phyloP scores from a whole-genome alignment of 345 rosid species.

The Sisymbrium irio region DNA sequence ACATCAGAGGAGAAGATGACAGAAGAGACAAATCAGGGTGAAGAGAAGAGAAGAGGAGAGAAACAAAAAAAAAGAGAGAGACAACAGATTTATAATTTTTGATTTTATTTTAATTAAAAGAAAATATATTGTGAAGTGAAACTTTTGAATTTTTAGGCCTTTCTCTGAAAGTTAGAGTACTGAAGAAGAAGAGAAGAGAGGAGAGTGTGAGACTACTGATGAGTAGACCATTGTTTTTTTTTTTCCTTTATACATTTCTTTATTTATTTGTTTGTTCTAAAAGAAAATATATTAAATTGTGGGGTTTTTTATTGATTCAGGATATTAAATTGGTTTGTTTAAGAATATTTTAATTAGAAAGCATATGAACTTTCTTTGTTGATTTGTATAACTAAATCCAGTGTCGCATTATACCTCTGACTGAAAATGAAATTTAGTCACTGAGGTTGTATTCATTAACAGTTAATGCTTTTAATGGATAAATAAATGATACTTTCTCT shows the following conservation, averaged over 20 bases:
- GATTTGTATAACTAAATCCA: constrained; percentile 13
- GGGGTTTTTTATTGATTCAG: background rate
- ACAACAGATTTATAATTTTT: constrained; percentile 13
- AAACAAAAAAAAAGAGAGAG: constrained; percentile 23
- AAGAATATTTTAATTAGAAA: background rate
- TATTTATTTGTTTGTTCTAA: background rate
- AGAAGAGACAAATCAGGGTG: constrained; percentile 30
- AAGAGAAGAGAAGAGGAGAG: constrained; percentile 20
- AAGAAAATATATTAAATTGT: background rate
- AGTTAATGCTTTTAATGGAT: constrained; percentile 7
- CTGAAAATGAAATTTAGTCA: constrained; percentile 23
- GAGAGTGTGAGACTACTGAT: background rate
- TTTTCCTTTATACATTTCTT: constrained; percentile 2
- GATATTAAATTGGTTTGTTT: constrained; percentile 16
- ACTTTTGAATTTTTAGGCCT: constrained; percentile 23
- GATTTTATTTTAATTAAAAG: background rate
- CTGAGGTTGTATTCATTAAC: background rate
- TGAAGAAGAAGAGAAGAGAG: constrained; percentile 11
- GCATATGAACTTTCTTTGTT: constrained; percentile 22
- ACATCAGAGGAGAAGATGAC: constrained; percentile 30
- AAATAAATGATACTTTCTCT: too few relatives aligned
- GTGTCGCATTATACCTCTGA: constrained; percentile 3
- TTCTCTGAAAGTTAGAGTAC: constrained; percentile 29
- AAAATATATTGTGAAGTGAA: background rate
- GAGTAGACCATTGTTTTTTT: constrained; percentile 32